phyloP scores from a whole-genome alignment of 2,329 filamentous ascomycete species.

The Phaeomoniella chlamydospora region DNA sequence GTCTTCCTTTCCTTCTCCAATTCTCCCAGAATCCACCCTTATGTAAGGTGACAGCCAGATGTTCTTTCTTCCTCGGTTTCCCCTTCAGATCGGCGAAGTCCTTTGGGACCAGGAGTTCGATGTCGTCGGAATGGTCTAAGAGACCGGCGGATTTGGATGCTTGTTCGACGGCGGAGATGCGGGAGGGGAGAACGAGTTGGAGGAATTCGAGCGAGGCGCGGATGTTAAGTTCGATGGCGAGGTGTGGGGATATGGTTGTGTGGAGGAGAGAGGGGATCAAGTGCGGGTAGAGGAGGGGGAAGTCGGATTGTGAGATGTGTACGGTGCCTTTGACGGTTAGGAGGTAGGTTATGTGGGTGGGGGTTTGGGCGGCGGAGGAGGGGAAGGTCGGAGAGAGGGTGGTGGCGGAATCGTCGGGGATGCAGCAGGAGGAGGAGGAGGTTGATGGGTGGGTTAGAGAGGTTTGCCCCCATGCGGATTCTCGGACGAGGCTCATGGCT shows the following conservation, averaged over 20 bases:
- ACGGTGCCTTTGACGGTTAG: conserved; percentile 44
- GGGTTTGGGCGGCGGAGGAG: conserved; percentile 21
- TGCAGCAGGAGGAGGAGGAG: no score
- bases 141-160: not conserved
- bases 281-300: conserved; percentile 47
- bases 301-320: conserved; percentile 53
- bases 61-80: not conserved
- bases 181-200: conserved; percentile 27
- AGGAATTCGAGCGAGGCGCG: conserved; percentile 50
- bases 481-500: conserved; percentile 40
- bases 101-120: no score
- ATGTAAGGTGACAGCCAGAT: no score
- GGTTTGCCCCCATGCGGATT: conserved; percentile 24
- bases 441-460: not conserved
- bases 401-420: conserved; percentile 22
- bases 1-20: not conserved
- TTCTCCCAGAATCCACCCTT: no score
- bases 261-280: conserved; percentile 46
- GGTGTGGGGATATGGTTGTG: conserved; percentile 45
- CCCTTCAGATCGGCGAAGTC: not conserved
- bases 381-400: no score
- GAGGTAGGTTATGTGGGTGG: conserved; percentile 30
- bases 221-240: conserved; percentile 50
- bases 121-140: no score
- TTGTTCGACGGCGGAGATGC: not conserved